These are phyloP conservation scores for Suillus luteus DNA, from an alignment of 768 basidiomycete species.

Conservation along the genomic window DNA sequence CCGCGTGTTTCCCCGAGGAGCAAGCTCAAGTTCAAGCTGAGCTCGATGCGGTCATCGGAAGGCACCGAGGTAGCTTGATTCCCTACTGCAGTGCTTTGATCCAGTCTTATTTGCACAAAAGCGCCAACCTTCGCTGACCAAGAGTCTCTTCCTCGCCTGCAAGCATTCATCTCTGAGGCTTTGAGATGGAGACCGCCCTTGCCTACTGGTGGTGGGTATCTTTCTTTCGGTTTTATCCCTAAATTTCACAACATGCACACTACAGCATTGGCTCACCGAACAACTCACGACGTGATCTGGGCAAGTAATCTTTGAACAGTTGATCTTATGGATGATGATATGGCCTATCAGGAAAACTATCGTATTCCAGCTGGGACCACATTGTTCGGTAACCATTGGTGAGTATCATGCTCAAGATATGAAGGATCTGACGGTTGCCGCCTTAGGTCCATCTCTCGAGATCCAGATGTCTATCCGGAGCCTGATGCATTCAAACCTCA, in stretches of 20 bases:
- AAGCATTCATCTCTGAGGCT: not conserved
- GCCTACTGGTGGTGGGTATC: not conserved
- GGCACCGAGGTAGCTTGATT: not conserved
- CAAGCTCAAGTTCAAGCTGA: not conserved
- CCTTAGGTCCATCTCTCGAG: not conserved
- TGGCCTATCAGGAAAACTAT: not conserved
- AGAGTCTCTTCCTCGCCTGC: conserved; percentile 1
- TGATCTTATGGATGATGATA: not conserved
- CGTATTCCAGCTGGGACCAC: not conserved
- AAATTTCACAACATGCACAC: not conserved
- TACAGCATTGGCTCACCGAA: not conserved
- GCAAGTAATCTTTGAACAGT: not conserved
- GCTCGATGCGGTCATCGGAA: not conserved
- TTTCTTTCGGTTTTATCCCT: not conserved
- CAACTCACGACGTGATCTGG: not conserved
- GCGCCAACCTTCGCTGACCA: not conserved
- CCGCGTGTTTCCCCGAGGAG: not conserved
- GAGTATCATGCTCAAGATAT: not conserved
- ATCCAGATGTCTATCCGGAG: not conserved
- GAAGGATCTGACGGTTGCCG: not conserved
- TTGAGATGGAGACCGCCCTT: not conserved
- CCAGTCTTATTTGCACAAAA: not conserved
- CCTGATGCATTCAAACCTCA: not conserved
- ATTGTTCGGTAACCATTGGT: not conserved
- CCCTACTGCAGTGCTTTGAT: not conserved